phyloP scores from a whole-genome alignment of 257 asterid species.

The Penstemon eatonii region DNA sequence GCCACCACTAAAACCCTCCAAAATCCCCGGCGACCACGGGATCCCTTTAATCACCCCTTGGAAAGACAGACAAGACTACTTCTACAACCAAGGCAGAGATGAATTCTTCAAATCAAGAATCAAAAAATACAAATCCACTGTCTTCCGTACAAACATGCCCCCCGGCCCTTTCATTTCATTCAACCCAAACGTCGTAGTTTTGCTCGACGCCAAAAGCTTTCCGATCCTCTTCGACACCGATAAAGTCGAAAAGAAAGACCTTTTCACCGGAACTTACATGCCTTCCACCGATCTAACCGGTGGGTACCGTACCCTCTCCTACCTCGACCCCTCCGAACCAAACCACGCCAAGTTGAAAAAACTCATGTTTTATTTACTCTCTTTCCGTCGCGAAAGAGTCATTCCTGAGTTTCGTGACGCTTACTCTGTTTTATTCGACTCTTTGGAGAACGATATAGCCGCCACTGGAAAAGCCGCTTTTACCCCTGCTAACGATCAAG shows the following conservation, averaged over 20 bases:
- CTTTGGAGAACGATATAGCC: slow-evolving; percentile 51
- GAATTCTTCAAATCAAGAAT: slow-evolving; percentile 74
- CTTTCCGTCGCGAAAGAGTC: slow-evolving; percentile 55
- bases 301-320: slow-evolving; percentile 72
- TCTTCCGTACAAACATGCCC: slow-evolving; percentile 83
- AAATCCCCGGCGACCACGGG: slow-evolving; percentile 78
- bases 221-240: slow-evolving; percentile 67
- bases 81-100: slow-evolving; percentile 78
- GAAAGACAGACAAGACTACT: slow-evolving; percentile 74
- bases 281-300: slow-evolving; percentile 78
- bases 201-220: slow-evolving; percentile 84
- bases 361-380: slow-evolving; percentile 57
- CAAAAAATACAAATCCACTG: slow-evolving; percentile 65
- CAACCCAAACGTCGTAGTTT: slow-evolving; percentile 66
- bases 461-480: slow-evolving; percentile 56
- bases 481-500: slow-evolving; percentile 55
- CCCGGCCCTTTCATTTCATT: slow-evolving; percentile 79
- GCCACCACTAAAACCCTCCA: background rate
- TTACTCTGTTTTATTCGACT: slow-evolving; percentile 49
- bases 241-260: slow-evolving; percentile 75
- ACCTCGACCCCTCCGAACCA: slow-evolving; percentile 84
- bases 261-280: slow-evolving; percentile 84
- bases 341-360: slow-evolving; percentile 62
- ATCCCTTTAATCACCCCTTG: slow-evolving; percentile 67
- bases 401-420: slow-evolving; percentile 62